Evolutionary conservation across 306 rosid genomes (phyloP), one percentile per base, ranked within the genome.

Genomic region (Datisca glomerata): DNA sequence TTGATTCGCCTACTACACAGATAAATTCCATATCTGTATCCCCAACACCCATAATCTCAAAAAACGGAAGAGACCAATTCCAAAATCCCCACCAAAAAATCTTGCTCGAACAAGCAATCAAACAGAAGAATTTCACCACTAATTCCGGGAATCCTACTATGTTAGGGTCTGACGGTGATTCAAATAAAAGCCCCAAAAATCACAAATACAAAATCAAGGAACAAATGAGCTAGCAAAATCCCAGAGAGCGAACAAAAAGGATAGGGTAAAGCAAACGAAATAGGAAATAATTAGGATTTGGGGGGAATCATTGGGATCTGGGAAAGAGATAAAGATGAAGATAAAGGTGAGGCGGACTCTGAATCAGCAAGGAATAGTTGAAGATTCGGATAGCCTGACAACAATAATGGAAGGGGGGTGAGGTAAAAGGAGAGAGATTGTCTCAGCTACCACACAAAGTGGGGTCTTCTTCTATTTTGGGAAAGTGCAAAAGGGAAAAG

Each of bases 321-420:
- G 23, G 56, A 23, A 50, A 42, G 22, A 37, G 56, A 50, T 50
- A 50, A 50, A 24, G 56, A 50, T 50, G 11, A 50, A 12, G 56
- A 50, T 37, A 50, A 49, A 32, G 55, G 43, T 22, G 55, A 49
- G 12, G 42, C 5, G 27, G 12, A 8, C 21, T 49, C 32, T 35
- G 55, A 49, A 34, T 13, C 29, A 36, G 28, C 55, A 23, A 23
- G 4, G 21, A 32, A 49, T 7, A 33, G 45, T 50, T 16, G 56
- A 36, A 34, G 43, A 46, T 16, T 46, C 25, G 24, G 51, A 46
- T 11, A 6, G 15, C 3, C 16, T 8, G 51, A 10, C 18, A 15
- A 17, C 23, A 25, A 16, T 4, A 12, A 18, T 5, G 17, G 28
- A 25, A 22, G 50, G n/a, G n/a, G n/a, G n/a, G n/a, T n/a, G n/a